Conservation (phyloP, 1,139 yeast genomes). For the Eremothecium sinecaudum region DNA sequence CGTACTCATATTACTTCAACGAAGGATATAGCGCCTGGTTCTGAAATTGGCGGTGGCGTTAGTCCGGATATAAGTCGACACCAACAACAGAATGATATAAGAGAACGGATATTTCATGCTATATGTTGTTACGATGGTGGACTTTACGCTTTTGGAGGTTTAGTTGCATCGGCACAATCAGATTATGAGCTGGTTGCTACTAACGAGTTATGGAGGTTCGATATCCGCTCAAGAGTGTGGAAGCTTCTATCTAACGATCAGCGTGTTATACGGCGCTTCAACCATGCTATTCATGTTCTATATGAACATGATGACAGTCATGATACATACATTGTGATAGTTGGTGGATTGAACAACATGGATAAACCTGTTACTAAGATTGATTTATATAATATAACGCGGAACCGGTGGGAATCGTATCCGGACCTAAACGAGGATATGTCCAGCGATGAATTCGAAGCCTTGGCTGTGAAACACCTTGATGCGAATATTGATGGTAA, state of each 20-base stretch:
- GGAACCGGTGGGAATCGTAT: slow-evolving; percentile 37
- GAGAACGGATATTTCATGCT: slow-evolving; percentile 53
- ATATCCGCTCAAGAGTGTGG: slow-evolving; percentile 46
- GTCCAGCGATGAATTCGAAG: neutral
- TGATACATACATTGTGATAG: slow-evolving; percentile 47
- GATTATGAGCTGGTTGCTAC: slow-evolving; percentile 37
- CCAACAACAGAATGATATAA: slow-evolving; percentile 30
- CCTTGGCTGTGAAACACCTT: neutral
- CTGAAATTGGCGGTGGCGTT: slow-evolving; percentile 1
- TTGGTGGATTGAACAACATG: slow-evolving; percentile 49
- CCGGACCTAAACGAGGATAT: slow-evolving; percentile 10
- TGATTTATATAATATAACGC: slow-evolving; percentile 46
- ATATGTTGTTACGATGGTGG: slow-evolving; percentile 41
- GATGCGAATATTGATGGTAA: slow-evolving; percentile 21
- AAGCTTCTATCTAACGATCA: slow-evolving; percentile 39
- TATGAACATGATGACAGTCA: slow-evolving; percentile 36
- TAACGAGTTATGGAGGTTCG: slow-evolving; percentile 62
- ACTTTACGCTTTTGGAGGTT: slow-evolving; percentile 56
- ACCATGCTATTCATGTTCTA: slow-evolving; percentile 44
- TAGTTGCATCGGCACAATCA: slow-evolving; percentile 31
- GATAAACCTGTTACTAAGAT: slow-evolving; percentile 38
- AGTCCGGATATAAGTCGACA: neutral
- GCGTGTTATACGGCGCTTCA: slow-evolving; percentile 36
- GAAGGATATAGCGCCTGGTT: neutral
- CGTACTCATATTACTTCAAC: neutral